These are phyloP conservation scores for Neonectria neomacrospora DNA, from an alignment of 2,329 filamentous ascomycete genomes.

Conservation along the genomic window DNA sequence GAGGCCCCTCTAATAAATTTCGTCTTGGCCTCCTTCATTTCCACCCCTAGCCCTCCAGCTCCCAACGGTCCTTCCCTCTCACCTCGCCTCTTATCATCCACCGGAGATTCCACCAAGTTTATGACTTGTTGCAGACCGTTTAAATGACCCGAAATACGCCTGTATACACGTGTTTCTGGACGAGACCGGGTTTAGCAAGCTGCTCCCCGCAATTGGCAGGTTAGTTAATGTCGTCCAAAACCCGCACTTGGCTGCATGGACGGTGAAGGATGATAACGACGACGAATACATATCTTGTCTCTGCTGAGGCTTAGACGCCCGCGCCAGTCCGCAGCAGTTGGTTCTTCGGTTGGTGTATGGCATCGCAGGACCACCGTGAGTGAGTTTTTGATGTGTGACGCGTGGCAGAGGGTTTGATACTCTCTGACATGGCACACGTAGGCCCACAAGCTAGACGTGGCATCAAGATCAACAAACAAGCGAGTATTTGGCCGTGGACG, in stretches of 20 bases:
- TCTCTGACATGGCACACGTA: not conserved
- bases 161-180: conserved; percentile 14
- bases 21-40: conserved; percentile 12
- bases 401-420: conserved; percentile 1
- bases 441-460: not conserved
- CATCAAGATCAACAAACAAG: conserved; percentile 2
- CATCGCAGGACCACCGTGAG: not conserved
- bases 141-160: not conserved
- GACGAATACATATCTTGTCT: conserved; percentile 7
- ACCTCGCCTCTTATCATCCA: not conserved
- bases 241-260: conserved; percentile 33
- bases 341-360: not conserved
- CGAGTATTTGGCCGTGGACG: not conserved
- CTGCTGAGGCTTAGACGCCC: not conserved
- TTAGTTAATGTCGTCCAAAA: conserved; percentile 19
- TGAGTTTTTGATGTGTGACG: not conserved
- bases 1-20: conserved; percentile 16
- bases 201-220: conserved; percentile 20
- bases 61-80: not conserved
- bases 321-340: not conserved
- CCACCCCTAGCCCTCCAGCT: not conserved
- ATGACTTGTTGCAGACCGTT: not conserved
- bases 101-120: not conserved
- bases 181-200: not conserved
- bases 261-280: conserved; percentile 24